A percentile compares a stretch with the other conserved stretches of the same genome.
Evolutionary conservation across 2,329 filamentous ascomycete genomes (phyloP).

Genomic region (Zasmidium angulare): DNA sequence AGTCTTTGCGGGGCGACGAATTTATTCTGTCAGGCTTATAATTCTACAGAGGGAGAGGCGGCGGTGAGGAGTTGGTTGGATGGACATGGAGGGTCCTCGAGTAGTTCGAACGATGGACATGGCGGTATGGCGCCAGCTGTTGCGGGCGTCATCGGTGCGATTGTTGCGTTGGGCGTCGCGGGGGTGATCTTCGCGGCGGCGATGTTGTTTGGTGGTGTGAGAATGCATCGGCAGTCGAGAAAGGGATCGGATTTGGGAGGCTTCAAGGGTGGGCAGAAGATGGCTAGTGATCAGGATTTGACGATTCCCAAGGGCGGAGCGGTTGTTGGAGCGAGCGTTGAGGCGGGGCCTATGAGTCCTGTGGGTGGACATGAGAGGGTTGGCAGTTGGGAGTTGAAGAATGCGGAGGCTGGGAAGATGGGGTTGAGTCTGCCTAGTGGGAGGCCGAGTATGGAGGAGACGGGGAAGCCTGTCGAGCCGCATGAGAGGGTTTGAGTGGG

Average conservation of each 20-base stretch:
- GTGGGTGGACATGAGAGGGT: constrained; percentile 50
- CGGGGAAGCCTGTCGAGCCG: constrained; percentile 43
- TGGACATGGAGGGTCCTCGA: not conserved
- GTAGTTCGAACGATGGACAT: not conserved
- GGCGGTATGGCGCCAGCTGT: constrained; percentile 39
- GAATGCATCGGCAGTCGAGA: constrained; percentile 41
- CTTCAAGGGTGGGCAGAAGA: constrained; percentile 57
- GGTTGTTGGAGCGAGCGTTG: constrained; percentile 33
- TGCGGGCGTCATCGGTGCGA: constrained; percentile 58
- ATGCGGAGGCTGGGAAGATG: constrained; percentile 33
- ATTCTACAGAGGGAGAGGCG: constrained; percentile 34
- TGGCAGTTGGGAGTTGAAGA: constrained; percentile 59
- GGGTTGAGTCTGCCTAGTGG: constrained; percentile 21
- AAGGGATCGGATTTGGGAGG: constrained; percentile 44
- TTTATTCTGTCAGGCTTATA: constrained; percentile 43
- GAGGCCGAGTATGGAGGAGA: constrained; percentile 47
- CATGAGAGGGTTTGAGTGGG: constrained; percentile 47
- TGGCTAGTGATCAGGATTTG: constrained; percentile 56
- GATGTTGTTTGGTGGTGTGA: constrained; percentile 48
- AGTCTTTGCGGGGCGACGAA: constrained; percentile 42
- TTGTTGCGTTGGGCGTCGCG: constrained; percentile 51
- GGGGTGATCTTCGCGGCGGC: constrained; percentile 43
- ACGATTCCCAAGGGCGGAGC: constrained; percentile 44
- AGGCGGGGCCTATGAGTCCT: constrained; percentile 30
- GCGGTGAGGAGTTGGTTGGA: not conserved